phyloP scores from a whole-genome alignment of 140 eudicot genomes.

The Senecio squalidus region DNA sequence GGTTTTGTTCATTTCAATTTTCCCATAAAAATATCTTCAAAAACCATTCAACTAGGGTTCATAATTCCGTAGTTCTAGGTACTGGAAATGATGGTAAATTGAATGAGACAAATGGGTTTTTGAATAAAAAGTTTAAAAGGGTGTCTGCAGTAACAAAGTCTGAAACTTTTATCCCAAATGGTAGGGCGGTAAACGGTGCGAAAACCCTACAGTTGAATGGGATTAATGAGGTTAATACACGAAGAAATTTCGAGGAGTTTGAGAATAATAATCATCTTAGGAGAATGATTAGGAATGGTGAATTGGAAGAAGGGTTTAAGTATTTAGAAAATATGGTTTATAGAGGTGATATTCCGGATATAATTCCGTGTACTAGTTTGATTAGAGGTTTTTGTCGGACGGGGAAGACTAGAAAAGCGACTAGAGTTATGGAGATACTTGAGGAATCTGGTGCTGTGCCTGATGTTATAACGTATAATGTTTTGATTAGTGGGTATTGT shows the following conservation, averaged over 20 bases:
- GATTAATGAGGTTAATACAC: constrained; percentile 21
- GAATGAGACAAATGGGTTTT: constrained; percentile 25
- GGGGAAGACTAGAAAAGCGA: constrained; percentile 53
- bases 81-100: constrained; percentile 20
- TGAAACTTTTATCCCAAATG: constrained; percentile 34
- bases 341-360: constrained; percentile 71
- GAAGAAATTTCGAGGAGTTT: constrained; percentile 53
- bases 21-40: constrained; percentile 10
- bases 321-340: constrained; percentile 59
- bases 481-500: constrained; percentile 74
- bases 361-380: constrained; percentile 68
- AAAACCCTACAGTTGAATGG: constrained; percentile 22
- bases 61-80: constrained; percentile 18
- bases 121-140: constrained; percentile 31
- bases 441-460: constrained; percentile 77
- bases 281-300: constrained; percentile 56
- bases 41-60: constrained; percentile 17
- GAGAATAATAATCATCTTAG: constrained; percentile 69
- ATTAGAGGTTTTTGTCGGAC: constrained; percentile 66
- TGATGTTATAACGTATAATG: constrained; percentile 76
- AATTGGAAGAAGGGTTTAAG: constrained; percentile 55
- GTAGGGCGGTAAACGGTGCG: constrained; percentile 28
- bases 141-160: constrained; percentile 37
- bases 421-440: constrained; percentile 76
- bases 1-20: constrained; percentile 38